Base-by-base conservation (phyloP, 2,329 filamentous ascomycete species). In the Aureobasidium zeae region DNA sequence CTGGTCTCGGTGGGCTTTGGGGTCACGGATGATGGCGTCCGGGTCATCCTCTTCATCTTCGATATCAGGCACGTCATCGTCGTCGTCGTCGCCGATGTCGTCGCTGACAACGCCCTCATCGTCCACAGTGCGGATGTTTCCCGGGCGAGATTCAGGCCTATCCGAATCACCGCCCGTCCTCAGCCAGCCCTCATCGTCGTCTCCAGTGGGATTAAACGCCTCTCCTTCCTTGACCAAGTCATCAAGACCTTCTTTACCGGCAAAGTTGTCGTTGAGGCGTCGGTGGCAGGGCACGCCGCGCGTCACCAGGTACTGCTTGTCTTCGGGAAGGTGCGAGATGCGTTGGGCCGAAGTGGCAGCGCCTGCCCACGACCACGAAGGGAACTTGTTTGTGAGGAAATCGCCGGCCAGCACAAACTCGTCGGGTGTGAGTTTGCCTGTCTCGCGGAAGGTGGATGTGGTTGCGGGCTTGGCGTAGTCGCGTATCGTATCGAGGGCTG, bases 331-430 rank as follows among this genome's bases (percentile, higher is more conserved):
- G 60, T 94, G 85, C 52, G 72, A 70, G 44, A 85, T 84, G 51
- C 87, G 82, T 62, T 86, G 85, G 49, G 77, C 74, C 1, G 81
- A 76, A n/a, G 80, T 78, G 44, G 89, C 84, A 53, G 89, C 88
- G 56, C 91, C 86, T 52, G 83, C 80, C 91, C 91, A 98, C 37
- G 86, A 83, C 91, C 91, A 98, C 47, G 89, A 94, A 7, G 89
- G 91, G 67, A 98, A 98, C 71, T 95, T 96, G 79, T 93, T 94
- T 58, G 94, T 88, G 26, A 98, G 79, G 63, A 96, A 98, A 69
- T 98, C 91, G 55, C 91, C 91, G 3, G 91, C 91, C 3, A 84
- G 82, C 38, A 95, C 74, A 64, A 98, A 98, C 72, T 98, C 91
- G 59, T 95, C 89, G 13, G 89, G 89, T 0, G 89, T 96, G 66